Base-by-base conservation (phyloP, 1,139 yeast species). In the Saccharomyces hybrid region DNA sequence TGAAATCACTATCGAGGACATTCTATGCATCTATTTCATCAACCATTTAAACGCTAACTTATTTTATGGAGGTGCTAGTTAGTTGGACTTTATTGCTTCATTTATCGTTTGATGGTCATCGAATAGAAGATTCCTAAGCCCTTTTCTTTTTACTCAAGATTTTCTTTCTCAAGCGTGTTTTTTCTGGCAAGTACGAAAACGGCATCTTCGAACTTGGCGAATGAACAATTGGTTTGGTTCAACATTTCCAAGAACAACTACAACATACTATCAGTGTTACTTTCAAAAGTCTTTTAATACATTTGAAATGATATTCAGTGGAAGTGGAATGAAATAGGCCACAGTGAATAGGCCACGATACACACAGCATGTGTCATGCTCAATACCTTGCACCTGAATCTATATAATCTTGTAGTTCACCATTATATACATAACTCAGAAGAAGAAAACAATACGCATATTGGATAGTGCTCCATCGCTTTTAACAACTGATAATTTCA, bases 1-100 rank as follows among this genome's bases (percentile, higher is more conserved):
- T 48, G 89, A 79, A 19, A 86, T 73, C 23, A 67, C 54, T 51
- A 60, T 58, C 23, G 63, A 52, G 1, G 57, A 51, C 65, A 62
- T 62, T 26, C 46, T 51, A 38, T 16, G n/a, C 44, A 13, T 38
- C 44, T 38, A 38, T 38, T 19, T 23, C 23, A 38, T 38, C 23
- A 16, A 19, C 13, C 44, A 38, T 38, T 19, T 38, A 38, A 38
- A 16, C 13, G 13, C 44, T 19, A 38, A 38, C 23, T 8, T 19
- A 38, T 19, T 5, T 19, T 9, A 5, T 19, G n/a, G 19, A 19
- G 8, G n/a, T 19, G n/a, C 38, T 32, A 32, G 44, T 38, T 19
- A 38, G 44, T 11, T 16, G 19, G 44, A 19, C 23, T 34, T 34
- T 32, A 1, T 11, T 16, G 25, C 6, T 16, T 32, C 16, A 6